A percentile compares a stretch with the other conserved stretches of the same genome.
These are phyloP conservation scores for Aspergillus persii DNA, from an alignment of 2,329 filamentous ascomycete species.

Conservation along the genomic window DNA sequence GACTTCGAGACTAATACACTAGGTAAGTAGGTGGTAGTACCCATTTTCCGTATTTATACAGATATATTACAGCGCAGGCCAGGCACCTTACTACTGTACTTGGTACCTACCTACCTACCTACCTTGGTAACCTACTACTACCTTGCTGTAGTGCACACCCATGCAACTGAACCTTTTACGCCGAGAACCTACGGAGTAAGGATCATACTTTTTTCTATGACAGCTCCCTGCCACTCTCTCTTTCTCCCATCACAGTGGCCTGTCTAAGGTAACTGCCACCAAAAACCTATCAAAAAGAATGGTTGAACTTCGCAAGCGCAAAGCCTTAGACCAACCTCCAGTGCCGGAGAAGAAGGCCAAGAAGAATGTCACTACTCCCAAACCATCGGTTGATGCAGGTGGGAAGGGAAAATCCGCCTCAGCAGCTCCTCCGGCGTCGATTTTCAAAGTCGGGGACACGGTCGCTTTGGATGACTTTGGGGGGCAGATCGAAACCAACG, in stretches of 20 bases:
- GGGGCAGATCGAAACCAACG: constrained; percentile 77
- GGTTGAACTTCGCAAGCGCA: constrained; percentile 64
- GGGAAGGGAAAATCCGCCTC: not conserved
- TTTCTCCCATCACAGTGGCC: not conserved
- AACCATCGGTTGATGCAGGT: not conserved
- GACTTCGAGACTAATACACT: too few relatives aligned
- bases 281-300: constrained; percentile 18
- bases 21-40: too few relatives aligned
- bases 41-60: too few relatives aligned
- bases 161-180: too few relatives aligned
- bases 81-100: too few relatives aligned
- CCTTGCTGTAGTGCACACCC: too few relatives aligned
- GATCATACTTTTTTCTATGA: too few relatives aligned
- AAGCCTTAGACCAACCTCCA: constrained; percentile 50
- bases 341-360: constrained; percentile 32
- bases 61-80: too few relatives aligned
- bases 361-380: constrained; percentile 3
- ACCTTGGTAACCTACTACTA: too few relatives aligned
- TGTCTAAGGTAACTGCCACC: not conserved
- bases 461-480: constrained; percentile 57
- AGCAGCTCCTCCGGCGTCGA: not conserved
- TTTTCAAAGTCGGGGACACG: constrained; percentile 48
- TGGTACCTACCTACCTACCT: too few relatives aligned
- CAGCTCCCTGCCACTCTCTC: too few relatives aligned
- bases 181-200: too few relatives aligned